phyloP scores from a whole-genome alignment of 2,329 filamentous ascomycete genomes.

The Fusarium tricinctum region DNA sequence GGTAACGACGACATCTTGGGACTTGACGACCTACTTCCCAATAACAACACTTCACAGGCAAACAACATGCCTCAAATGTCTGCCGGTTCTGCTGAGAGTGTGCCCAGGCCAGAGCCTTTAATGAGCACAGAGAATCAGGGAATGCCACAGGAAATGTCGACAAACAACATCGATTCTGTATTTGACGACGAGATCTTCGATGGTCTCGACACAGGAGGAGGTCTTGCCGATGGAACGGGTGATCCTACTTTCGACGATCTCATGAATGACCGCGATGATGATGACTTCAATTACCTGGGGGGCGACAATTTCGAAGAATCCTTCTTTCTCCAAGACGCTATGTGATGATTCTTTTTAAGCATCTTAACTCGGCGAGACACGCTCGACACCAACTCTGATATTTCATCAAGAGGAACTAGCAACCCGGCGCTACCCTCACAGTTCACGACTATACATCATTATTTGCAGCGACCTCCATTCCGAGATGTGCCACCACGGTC shows the following conservation, averaged over 20 bases:
- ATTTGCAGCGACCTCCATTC: neutral
- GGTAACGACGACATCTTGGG: slow-evolving; percentile 51
- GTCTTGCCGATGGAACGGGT: slow-evolving; percentile 52
- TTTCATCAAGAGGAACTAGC: neutral
- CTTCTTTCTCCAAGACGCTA: slow-evolving; percentile 58
- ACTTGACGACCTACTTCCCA: slow-evolving; percentile 52
- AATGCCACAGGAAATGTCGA: slow-evolving; percentile 43
- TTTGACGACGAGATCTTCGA: slow-evolving; percentile 61
- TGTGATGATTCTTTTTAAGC: slow-evolving; percentile 13
- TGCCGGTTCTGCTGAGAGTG: slow-evolving; percentile 24
- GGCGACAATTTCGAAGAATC: slow-evolving; percentile 62
- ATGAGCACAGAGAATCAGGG: slow-evolving; percentile 22
- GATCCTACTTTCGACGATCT: slow-evolving; percentile 65
- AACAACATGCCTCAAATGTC: slow-evolving; percentile 19
- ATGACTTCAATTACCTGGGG: slow-evolving; percentile 57
- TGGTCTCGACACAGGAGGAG: slow-evolving; percentile 57
- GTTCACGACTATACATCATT: neutral
- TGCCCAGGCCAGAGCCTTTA: slow-evolving; percentile 27
- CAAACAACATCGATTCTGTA: slow-evolving; percentile 47
- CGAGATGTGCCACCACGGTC: neutral
- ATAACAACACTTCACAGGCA: slow-evolving; percentile 39
- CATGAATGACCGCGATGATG: slow-evolving; percentile 58
- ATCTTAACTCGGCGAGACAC: neutral
- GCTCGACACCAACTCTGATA: neutral
- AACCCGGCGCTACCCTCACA: neutral